A percentile compares a stretch with the other conserved stretches of the same genome.
phyloP scores from a whole-genome alignment of 1,284 basidiomycete species.

The Cystobasidium slooffiae region DNA sequence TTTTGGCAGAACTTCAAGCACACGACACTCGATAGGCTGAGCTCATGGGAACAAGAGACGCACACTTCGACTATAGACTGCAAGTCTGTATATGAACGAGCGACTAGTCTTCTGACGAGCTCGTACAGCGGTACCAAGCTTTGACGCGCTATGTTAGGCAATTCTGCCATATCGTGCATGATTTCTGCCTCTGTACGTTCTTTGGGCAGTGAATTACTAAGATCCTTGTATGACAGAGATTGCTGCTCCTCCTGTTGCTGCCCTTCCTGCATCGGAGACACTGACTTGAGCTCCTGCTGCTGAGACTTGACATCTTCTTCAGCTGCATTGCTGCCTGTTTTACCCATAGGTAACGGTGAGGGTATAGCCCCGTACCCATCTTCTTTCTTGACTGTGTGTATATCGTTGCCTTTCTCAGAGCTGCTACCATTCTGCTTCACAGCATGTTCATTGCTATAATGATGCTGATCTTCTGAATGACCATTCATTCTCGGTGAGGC shows the following conservation, averaged over 20 bases:
- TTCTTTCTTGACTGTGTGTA: no score
- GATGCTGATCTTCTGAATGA: neutral
- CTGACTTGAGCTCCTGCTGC: no score
- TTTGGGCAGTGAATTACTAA: neutral
- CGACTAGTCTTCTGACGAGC: conserved; percentile 73
- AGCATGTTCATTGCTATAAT: neutral
- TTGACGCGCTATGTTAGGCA: conserved; percentile 60
- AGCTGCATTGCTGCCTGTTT: no score
- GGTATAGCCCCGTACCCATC: no score
- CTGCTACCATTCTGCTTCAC: neutral
- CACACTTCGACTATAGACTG: conserved; percentile 84
- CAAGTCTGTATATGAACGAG: conserved; percentile 79
- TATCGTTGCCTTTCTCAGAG: neutral
- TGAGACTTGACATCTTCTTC: no score
- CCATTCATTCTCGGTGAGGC: conserved; percentile 1
- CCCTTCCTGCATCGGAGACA: no score
- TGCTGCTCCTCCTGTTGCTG: no score
- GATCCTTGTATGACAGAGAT: no score
- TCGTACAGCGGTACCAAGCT: conserved; percentile 76
- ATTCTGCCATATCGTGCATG: conserved; percentile 74
- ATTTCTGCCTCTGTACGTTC: conserved; percentile 58
- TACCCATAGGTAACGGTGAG: no score
- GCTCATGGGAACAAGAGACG: conserved; percentile 54
- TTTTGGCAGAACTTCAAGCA: neutral
- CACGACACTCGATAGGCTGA: neutral